Percentiles rank a stretch among this genome's conserved stretches.
Evolutionary conservation across 2,329 filamentous ascomycete species (phyloP).

Genomic region (Ophiostoma angusticollis): DNA sequence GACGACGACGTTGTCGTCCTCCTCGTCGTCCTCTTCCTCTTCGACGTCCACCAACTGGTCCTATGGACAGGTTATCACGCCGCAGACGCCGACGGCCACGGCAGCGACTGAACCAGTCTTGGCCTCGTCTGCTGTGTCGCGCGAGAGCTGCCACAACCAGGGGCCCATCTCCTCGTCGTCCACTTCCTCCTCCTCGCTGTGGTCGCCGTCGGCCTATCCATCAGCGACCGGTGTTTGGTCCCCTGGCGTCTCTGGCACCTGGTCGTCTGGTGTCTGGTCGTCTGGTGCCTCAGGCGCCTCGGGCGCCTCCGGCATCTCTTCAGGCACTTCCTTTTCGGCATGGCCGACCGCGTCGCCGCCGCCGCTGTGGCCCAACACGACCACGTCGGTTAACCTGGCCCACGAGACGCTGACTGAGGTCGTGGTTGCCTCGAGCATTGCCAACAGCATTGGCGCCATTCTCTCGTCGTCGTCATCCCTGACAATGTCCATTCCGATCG

Average conservation of each 20-base stretch:
- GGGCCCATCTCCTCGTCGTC: neutral
- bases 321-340: too few species aligned
- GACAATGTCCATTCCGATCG: neutral
- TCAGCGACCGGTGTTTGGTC: neutral
- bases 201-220: neutral
- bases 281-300: too few species aligned
- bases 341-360: too few species aligned
- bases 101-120: too few species aligned
- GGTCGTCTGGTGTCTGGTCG: neutral
- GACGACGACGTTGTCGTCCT: neutral
- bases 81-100: too few species aligned
- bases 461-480: neutral
- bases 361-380: conserved; percentile 4
- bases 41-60: conserved; percentile 1
- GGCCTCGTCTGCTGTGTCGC: neutral
- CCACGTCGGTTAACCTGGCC: neutral
- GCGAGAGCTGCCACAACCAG: neutral
- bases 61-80: too few species aligned
- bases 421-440: neutral
- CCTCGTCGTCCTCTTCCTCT: neutral
- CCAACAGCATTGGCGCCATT: neutral
- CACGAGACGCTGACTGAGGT: neutral
- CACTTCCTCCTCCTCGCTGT: neutral
- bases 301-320: too few species aligned
- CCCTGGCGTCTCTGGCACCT: too few species aligned